phyloP scores from a whole-genome alignment of 441 rosid genomes.

The Bocquillonia castaneifolia region DNA sequence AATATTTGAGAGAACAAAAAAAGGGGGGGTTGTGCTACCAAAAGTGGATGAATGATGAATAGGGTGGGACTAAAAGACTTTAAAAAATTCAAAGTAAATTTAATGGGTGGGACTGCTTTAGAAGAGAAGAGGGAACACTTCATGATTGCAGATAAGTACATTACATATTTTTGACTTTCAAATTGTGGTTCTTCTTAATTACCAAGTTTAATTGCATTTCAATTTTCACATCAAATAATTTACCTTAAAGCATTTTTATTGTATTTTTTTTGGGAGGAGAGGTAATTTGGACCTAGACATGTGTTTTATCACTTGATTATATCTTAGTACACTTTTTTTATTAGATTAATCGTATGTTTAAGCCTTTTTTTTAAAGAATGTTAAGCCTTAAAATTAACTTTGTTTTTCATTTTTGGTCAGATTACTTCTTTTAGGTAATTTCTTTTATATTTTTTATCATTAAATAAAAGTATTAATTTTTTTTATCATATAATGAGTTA shows the following conservation, averaged over 20 bases:
- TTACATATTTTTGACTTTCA: conserved; percentile 5
- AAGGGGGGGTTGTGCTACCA: background rate
- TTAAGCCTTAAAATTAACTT: too few species aligned
- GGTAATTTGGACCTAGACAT: too few species aligned
- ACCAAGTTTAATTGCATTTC: background rate
- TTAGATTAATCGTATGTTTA: too few species aligned
- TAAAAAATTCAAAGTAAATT: conserved; percentile 2
- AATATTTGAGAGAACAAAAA: background rate
- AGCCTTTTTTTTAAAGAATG: too few species aligned
- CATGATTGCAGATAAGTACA: conserved; percentile 21
- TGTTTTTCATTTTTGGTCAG: too few species aligned
- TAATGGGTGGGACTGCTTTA: conserved; percentile 11
- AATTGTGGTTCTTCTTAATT: background rate
- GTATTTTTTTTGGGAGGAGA: too few species aligned
- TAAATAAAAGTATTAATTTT: background rate
- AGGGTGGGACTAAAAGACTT: conserved; percentile 12
- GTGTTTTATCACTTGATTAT: too few species aligned
- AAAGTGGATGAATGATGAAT: conserved; percentile 20
- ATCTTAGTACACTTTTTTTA: too few species aligned
- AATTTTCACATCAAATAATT: too few species aligned
- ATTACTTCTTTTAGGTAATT: too few species aligned
- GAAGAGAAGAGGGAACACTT: conserved; percentile 21
- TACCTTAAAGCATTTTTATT: too few species aligned
- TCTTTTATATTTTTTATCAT: background rate
- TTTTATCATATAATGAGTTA: too few species aligned